Evolutionary conservation across 345 rosid genomes (phyloP).

Genomic region (Leavenworthia alabamica): DNA sequence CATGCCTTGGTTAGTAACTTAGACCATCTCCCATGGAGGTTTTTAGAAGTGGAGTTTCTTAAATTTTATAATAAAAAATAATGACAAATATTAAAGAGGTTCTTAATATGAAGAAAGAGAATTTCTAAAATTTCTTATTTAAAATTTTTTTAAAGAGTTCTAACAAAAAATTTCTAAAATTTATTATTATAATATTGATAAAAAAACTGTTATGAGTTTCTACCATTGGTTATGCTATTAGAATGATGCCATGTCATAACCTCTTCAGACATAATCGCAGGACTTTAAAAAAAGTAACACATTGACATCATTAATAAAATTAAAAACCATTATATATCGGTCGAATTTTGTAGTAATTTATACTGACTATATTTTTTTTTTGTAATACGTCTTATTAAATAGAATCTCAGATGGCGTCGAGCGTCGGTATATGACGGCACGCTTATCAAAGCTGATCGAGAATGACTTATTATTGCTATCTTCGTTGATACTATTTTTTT

Average conservation of each 20-base stretch:
- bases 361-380: not conserved
- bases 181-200: no score
- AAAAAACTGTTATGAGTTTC: no score
- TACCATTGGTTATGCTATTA: no score
- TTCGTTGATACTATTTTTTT: not conserved
- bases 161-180: no score
- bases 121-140: no score
- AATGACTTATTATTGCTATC: conserved; percentile 27
- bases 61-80: no score
- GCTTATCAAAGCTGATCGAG: conserved; percentile 21
- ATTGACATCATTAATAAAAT: not conserved
- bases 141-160: no score
- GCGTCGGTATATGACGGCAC: conserved; percentile 27
- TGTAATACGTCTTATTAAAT: not conserved
- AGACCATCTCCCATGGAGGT: no score
- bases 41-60: no score
- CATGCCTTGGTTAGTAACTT: no score
- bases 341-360: not conserved
- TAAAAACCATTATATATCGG: not conserved
- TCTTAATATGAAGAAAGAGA: no score
- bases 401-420: conserved; percentile 27
- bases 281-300: not conserved
- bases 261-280: not conserved
- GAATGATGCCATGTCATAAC: not conserved
- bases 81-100: no score